Conservation (phyloP, 2,329 filamentous ascomycete genomes). For the Aureobasidium subglaciale region DNA sequence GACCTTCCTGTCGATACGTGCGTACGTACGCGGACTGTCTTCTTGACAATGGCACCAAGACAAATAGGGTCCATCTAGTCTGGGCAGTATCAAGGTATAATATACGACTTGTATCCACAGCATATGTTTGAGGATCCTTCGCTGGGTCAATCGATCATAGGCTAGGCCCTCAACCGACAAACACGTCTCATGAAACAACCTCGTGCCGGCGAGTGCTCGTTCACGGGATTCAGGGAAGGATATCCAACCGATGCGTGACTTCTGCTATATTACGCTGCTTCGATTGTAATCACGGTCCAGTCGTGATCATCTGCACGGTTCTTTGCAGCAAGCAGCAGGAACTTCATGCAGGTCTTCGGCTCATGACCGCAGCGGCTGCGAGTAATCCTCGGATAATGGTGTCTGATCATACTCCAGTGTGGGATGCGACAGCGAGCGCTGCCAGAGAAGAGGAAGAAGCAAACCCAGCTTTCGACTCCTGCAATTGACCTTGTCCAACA, state of each 20-base stretch:
- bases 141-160: not conserved
- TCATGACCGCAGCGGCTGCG: conserved; percentile 10
- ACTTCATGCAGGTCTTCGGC: conserved; percentile 11
- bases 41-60: not conserved
- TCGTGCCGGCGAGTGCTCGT: not conserved
- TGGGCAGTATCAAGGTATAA: conserved; percentile 1
- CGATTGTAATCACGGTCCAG: conserved; percentile 5
- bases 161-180: not conserved
- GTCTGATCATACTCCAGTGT: not conserved
- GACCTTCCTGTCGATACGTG: not conserved
- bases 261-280: conserved; percentile 1
- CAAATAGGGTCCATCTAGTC: not conserved
- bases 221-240: not conserved
- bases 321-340: conserved; percentile 11
- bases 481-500: not conserved
- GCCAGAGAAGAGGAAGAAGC: conserved; percentile 1
- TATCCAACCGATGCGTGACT: conserved; percentile 1
- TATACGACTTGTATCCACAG: not conserved
- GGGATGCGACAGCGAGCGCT: conserved; percentile 9
- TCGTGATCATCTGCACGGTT: conserved; percentile 15
- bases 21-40: not conserved
- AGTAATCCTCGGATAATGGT: conserved; percentile 4
- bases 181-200: conserved; percentile 5
- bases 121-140: not conserved
- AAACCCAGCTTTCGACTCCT: not conserved